Base-by-base conservation (phyloP, 352 stramenopile genomes). In the Pythium sukuiense region DNA sequence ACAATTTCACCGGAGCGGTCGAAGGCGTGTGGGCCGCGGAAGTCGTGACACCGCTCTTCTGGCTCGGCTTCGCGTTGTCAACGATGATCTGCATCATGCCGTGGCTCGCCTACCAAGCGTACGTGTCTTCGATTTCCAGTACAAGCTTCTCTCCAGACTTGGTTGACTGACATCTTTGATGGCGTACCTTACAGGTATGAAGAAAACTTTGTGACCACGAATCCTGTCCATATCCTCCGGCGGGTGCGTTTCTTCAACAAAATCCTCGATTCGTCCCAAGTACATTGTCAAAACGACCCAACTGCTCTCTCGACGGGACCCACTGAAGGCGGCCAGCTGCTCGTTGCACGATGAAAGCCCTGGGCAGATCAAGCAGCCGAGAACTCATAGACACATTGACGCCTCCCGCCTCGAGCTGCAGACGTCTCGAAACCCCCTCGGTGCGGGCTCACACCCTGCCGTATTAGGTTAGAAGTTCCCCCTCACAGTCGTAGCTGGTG, bases 201-300 rank as follows among this genome's bases (percentile, higher is more conserved):
- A 60, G 86, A 94, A 65, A 92, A 92, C 59, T 94, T 92, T 55
- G 71, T 81, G 37, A 79, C 79, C 30, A 78, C 74, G 7, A 89
- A 92, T 33, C 83, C 86, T 3, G 83, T 94, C 16, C 79, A 92
- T 55, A 87, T 94, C 35, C 67, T 94, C 18, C 80, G 85, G 29
- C 80, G 86, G 2, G 82, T 80, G n/a, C 74, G 79, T 4, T 78
- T 81, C 13, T 87, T 83, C 59, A 90, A 92, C 65, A 92, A 92
- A 67, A 87, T 92, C 20, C 59, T 85, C 13, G 81, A 90, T 61
- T 68, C 81, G 4, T 88, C 79, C 3, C 66, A 77, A 39, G 52
- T 80, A 8, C 70, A 74, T 2, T 59, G 48, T 12, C 27, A 63
- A 9, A 26, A 37, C 20, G 63, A 64, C 8, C 41, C 62, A 48